Evolutionary conservation across 768 basidiomycete genomes (phyloP), one percentile per base, ranked within the genome.

Genomic region (Psilocybe sp.): DNA sequence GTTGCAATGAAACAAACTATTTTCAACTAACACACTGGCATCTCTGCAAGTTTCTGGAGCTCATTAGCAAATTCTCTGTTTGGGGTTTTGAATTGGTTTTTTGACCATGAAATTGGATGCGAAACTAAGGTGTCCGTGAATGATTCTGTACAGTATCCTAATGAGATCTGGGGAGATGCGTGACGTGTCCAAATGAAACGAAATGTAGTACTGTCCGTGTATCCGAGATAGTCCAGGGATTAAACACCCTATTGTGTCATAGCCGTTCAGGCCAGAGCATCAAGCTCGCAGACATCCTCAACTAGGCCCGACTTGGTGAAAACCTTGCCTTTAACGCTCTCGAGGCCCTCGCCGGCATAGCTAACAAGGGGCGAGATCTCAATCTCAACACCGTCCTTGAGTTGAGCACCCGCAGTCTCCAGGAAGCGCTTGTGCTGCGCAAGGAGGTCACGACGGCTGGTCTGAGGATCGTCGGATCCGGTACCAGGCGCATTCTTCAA

Each of bases 401-500:
- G 75, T 31, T 58, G 73, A 13, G 89, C 93, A 5, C 96, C 96
- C 0, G 89, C 88, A 0, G 48, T 64, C 64, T 87, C 82, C 60
- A 99, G 70, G 81, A 91, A 98, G 38, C 89, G 77, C 62, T 69
- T 79, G 64, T 98, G 92, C 71, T 97, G 93, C 23, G 84, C 79
- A 46, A 98, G 78, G 42, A 99, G 75, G 70, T 98, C 96, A 36
- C 83, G 79, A 40, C 94, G 81, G 59, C 92, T 95, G 28, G 97
- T 97, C 50, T 85, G 84, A 13, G 95, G 89, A 63, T 92, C 87
- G 64, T 98, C 96, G 13, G 89, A 76, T 19, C 88, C 88, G 0
- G 91, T 89, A 1, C 94, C 94, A 0, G 94, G 93, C 7, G 94
- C 96, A 62, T 99, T 99, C 77, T 99, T 99, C 66, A 99, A 69